These are phyloP conservation scores for Solanum pimpinellifolium DNA, from an alignment of 257 asterid species.

Conservation along the genomic window DNA sequence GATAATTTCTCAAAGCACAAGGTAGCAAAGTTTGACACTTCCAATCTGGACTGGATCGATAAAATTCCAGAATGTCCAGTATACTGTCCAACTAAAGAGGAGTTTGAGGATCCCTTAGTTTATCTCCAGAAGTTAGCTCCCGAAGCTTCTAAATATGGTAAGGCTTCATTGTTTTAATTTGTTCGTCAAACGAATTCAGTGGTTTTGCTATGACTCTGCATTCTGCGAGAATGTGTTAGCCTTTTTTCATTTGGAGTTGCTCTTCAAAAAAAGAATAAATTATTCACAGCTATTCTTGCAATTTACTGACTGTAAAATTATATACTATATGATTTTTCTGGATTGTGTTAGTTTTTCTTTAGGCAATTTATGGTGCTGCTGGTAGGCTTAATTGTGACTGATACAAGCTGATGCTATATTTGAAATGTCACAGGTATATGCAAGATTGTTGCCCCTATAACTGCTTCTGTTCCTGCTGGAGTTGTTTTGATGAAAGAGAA, in stretches of 20 bases:
- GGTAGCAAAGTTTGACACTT: slow-evolving; percentile 59
- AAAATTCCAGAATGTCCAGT: slow-evolving; percentile 85
- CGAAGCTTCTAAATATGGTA: slow-evolving; percentile 93
- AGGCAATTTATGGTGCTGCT: neutral
- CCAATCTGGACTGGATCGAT: slow-evolving; percentile 74
- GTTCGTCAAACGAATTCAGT: neutral
- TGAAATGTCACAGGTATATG: slow-evolving; percentile 60
- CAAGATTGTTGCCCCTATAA: slow-evolving; percentile 90
- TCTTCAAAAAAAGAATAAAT: neutral
- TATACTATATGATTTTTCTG: neutral
- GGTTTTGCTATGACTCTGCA: neutral
- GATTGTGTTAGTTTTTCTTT: neutral
- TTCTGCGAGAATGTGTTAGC: neutral
- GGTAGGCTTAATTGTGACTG: neutral
- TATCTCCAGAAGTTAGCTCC: slow-evolving; percentile 93
- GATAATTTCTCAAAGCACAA: slow-evolving; percentile 52
- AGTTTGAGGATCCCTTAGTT: slow-evolving; percentile 84
- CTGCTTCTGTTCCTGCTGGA: slow-evolving; percentile 94
- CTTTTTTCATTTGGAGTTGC: neutral
- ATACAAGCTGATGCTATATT: slow-evolving; percentile 2
- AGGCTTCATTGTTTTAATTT: neutral
- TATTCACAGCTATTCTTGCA: neutral
- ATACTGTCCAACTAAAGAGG: slow-evolving; percentile 69
- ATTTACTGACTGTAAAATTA: neutral
- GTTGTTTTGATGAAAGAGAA: slow-evolving; percentile 85